These are phyloP conservation scores for Bacterosira constricta DNA, from an alignment of 108 stramenopile genomes.

Conservation along the genomic window DNA sequence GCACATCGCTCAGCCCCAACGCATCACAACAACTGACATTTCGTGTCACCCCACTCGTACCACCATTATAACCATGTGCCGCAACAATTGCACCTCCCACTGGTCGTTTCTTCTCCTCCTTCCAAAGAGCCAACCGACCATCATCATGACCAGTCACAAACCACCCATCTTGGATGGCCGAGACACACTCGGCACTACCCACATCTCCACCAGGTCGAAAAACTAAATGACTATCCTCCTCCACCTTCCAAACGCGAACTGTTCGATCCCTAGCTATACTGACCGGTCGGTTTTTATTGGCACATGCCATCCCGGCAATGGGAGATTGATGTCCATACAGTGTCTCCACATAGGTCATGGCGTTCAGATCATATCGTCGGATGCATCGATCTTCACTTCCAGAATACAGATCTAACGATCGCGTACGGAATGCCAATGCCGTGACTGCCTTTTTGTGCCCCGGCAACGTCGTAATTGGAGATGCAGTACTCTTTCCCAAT, in stretches of 20 bases:
- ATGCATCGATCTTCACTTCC: slow-evolving; percentile 92
- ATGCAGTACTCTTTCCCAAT: slow-evolving; percentile 41
- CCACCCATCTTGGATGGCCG: slow-evolving; percentile 87
- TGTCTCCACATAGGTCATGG: slow-evolving; percentile 97
- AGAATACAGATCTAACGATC: slow-evolving; percentile 90
- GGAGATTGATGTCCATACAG: slow-evolving; percentile 97
- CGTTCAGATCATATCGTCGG: slow-evolving; percentile 85
- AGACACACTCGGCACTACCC: slow-evolving; percentile 74
- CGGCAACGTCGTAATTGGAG: slow-evolving; percentile 70
- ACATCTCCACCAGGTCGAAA: slow-evolving; percentile 83
- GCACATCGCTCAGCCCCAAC: slow-evolving; percentile 74
- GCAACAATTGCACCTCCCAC: slow-evolving; percentile 52
- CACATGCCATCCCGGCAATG: slow-evolving; percentile 84
- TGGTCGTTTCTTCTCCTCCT: slow-evolving; percentile 92
- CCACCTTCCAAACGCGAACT: slow-evolving; percentile 96
- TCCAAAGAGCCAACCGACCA: slow-evolving; percentile 92
- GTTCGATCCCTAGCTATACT: slow-evolving; percentile 90
- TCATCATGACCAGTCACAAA: slow-evolving; percentile 96
- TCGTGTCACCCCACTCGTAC: slow-evolving; percentile 39
- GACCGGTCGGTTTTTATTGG: slow-evolving; percentile 84
- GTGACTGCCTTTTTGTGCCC: slow-evolving; percentile 90
- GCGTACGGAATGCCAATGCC: slow-evolving; percentile 79
- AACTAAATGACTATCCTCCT: slow-evolving; percentile 97
- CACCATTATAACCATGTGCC: slow-evolving; percentile 61
- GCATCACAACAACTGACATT: slow-evolving; percentile 61